Percentiles rank a stretch among this genome's conserved stretches.
Conservation (phyloP, 331 rosid genomes). For the Prunus yedoensis region DNA sequence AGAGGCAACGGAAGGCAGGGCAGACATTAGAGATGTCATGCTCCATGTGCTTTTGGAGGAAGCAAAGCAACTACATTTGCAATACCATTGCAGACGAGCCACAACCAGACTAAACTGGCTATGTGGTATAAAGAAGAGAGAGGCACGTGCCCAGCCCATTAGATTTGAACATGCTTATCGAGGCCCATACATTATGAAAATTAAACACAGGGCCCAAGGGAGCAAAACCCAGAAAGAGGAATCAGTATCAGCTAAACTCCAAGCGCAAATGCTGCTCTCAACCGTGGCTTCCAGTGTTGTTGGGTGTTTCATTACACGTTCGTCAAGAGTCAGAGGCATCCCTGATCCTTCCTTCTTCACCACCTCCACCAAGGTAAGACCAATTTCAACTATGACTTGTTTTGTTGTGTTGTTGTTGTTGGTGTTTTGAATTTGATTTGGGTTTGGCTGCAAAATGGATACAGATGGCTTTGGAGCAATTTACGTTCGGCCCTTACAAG, state of each 20-base stretch:
- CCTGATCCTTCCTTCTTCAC: slow-evolving; percentile 12
- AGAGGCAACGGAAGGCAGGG: too few species aligned
- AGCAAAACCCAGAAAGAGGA: not conserved
- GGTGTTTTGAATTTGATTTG: slow-evolving; percentile 7
- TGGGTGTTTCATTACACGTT: slow-evolving; percentile 20
- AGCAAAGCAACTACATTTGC: too few species aligned
- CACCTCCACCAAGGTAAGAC: slow-evolving; percentile 34
- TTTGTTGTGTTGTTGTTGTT: not conserved
- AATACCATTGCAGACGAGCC: too few species aligned
- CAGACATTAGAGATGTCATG: too few species aligned
- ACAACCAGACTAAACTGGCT: too few species aligned
- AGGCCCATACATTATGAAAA: not conserved
- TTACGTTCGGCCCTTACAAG: slow-evolving; percentile 68
- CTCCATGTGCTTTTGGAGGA: too few species aligned
- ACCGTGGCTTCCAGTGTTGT: slow-evolving; percentile 19
- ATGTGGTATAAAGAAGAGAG: too few species aligned
- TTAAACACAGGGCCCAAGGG: not conserved
- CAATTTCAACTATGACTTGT: not conserved
- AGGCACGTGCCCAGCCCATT: too few species aligned
- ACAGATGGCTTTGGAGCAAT: slow-evolving; percentile 58
- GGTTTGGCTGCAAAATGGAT: slow-evolving; percentile 10
- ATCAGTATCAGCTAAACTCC: too few species aligned
- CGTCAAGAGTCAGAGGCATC: slow-evolving; percentile 19
- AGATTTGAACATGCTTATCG: too few species aligned
- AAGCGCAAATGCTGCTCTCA: not conserved